Percentiles rank a stretch among this genome's conserved stretches.
These are phyloP conservation scores for Schwanniomyces vanrijiae DNA, from an alignment of 805 yeast species.

Conservation along the genomic window DNA sequence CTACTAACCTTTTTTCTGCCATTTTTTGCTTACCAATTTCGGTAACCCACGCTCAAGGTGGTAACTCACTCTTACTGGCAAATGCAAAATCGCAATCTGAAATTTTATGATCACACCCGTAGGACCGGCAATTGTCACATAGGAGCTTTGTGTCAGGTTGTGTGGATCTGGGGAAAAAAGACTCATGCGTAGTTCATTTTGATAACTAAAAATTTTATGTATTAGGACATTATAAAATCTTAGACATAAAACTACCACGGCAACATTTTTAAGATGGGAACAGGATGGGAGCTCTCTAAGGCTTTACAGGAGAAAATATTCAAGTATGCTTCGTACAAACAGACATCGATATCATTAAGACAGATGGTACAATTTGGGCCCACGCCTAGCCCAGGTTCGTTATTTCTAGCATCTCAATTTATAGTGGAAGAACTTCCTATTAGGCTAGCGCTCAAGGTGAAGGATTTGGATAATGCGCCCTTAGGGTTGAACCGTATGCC, in stretches of 20 bases:
- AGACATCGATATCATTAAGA: slow-evolving; percentile 78
- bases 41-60: too few species aligned
- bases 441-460: slow-evolving; percentile 80
- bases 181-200: background rate
- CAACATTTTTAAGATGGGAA: slow-evolving; percentile 27
- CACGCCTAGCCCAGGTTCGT: slow-evolving; percentile 71
- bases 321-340: slow-evolving; percentile 70
- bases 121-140: background rate
- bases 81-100: background rate
- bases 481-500: slow-evolving; percentile 71
- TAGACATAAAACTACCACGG: background rate
- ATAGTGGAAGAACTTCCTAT: slow-evolving; percentile 86
- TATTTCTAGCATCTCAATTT: slow-evolving; percentile 81
- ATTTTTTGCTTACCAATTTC: too few species aligned
- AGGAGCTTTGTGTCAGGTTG: background rate
- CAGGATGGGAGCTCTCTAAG: slow-evolving; percentile 51
- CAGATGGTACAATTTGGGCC: slow-evolving; percentile 94
- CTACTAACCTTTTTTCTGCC: too few species aligned
- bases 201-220: background rate
- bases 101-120: background rate
- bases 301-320: slow-evolving; percentile 54
- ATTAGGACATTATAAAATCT: background rate
- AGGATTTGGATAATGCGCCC: slow-evolving; percentile 80
- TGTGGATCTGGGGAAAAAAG: slow-evolving; percentile 1
- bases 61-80: too few species aligned